Percentiles rank a stretch among this genome's conserved stretches.
Conservation (phyloP, 2,329 filamentous ascomycete species). For the Colletotrichum sp. region DNA sequence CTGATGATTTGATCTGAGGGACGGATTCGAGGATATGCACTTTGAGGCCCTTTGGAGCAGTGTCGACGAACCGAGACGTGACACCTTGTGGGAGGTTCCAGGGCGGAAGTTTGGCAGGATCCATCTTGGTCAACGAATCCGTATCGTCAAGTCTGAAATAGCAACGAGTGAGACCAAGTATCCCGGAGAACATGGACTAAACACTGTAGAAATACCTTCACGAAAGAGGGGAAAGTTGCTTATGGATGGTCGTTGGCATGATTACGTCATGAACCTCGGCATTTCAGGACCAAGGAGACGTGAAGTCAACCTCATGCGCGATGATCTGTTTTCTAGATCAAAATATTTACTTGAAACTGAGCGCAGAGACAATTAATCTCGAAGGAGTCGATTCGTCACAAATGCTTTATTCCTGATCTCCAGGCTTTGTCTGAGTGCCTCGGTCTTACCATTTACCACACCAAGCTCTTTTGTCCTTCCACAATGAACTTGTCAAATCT, state of each 20-base stretch:
- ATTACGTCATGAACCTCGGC: neutral
- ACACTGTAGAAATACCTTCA: rapidly evolving
- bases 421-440: neutral
- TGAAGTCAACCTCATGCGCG: neutral
- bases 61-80: slow-evolving; percentile 58
- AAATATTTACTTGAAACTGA: neutral
- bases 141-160: rapidly evolving
- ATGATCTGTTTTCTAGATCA: neutral
- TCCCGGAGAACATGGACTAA: rapidly evolving
- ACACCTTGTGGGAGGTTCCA: slow-evolving; percentile 55
- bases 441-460: neutral
- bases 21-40: slow-evolving; percentile 67
- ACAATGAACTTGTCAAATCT: neutral
- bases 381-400: rapidly evolving
- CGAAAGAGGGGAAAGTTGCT: neutral
- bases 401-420: neutral
- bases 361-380: neutral
- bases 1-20: slow-evolving; percentile 29
- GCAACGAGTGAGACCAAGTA: rapidly evolving
- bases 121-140: neutral
- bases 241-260: neutral
- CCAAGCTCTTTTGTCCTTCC: neutral
- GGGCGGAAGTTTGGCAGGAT: neutral
- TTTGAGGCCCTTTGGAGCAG: slow-evolving; percentile 55
- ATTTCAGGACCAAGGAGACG: neutral